Percentiles rank a stretch among this genome's conserved stretches.
Conservation (phyloP, 2,329 filamentous ascomycete genomes). For the Zasmidium angulare region DNA sequence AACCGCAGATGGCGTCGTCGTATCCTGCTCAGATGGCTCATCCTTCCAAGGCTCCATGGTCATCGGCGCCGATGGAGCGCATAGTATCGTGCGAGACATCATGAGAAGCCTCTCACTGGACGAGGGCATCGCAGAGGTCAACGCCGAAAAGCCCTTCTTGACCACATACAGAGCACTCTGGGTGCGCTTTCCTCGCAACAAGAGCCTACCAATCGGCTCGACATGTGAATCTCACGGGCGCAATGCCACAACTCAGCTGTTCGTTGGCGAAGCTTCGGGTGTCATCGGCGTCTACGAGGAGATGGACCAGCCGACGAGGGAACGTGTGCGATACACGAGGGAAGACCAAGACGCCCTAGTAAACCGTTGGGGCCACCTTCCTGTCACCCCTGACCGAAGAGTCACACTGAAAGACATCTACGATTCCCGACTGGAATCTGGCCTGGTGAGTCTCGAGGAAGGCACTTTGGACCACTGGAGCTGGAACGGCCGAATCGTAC, state of each 20-base stretch:
- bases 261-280: not conserved
- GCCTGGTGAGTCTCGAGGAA: constrained; percentile 40
- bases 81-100: constrained; percentile 27
- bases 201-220: not conserved
- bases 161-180: not conserved
- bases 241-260: not conserved
- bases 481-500: constrained; percentile 34
- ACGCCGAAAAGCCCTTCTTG: not conserved
- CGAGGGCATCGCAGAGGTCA: not conserved
- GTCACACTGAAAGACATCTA: not conserved
- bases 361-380: not conserved
- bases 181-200: not conserved
- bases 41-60: not conserved
- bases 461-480: constrained; percentile 41
- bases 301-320: not conserved
- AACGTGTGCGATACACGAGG: not conserved
- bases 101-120: constrained; percentile 6
- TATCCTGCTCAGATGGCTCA: not conserved
- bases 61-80: not conserved
- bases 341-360: not conserved
- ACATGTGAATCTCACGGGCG: not conserved
- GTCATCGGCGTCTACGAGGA: not conserved
- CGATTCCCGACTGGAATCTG: constrained; percentile 18
- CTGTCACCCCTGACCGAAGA: not conserved
- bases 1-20: not conserved